Evolutionary conservation across 2,329 filamentous ascomycete genomes (phyloP).

Genomic region (Dothistroma septosporum): DNA sequence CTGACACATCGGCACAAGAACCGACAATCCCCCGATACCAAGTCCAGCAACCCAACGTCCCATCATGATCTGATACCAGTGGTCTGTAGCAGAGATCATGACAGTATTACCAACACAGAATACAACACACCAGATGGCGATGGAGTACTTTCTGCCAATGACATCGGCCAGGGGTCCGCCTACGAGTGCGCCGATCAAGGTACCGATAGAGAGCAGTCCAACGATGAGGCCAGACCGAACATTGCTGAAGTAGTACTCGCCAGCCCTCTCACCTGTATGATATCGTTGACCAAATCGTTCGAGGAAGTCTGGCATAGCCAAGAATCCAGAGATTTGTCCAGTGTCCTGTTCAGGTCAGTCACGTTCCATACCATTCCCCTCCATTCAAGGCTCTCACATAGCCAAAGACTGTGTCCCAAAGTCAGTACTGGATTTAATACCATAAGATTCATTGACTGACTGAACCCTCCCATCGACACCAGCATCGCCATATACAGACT

Average conservation of each 20-base stretch:
- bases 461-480: conserved; percentile 36
- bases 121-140: conserved; percentile 58
- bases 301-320: conserved; percentile 56
- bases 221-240: conserved; percentile 61
- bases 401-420: conserved; percentile 3
- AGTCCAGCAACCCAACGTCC: conserved; percentile 62
- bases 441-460: conserved; percentile 26
- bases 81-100: conserved; percentile 55
- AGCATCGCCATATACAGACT: conserved; percentile 34
- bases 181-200: conserved; percentile 54
- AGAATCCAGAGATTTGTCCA: conserved; percentile 60
- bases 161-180: conserved; percentile 58
- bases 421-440: conserved; percentile 27
- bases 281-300: conserved; percentile 49
- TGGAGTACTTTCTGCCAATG: conserved; percentile 58
- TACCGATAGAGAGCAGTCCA: conserved; percentile 56
- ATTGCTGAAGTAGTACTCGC: conserved; percentile 47
- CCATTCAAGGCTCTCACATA: conserved; percentile 1
- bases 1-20: conserved; percentile 58
- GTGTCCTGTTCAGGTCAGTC: conserved; percentile 42
- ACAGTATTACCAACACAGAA: conserved; percentile 62
- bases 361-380: not conserved
- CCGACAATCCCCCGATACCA: conserved; percentile 60
- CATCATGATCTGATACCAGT: conserved; percentile 62
- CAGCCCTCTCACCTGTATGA: conserved; percentile 2